Conservation (phyloP, 1,284 basidiomycete genomes). For the Moniliella sp. region DNA sequence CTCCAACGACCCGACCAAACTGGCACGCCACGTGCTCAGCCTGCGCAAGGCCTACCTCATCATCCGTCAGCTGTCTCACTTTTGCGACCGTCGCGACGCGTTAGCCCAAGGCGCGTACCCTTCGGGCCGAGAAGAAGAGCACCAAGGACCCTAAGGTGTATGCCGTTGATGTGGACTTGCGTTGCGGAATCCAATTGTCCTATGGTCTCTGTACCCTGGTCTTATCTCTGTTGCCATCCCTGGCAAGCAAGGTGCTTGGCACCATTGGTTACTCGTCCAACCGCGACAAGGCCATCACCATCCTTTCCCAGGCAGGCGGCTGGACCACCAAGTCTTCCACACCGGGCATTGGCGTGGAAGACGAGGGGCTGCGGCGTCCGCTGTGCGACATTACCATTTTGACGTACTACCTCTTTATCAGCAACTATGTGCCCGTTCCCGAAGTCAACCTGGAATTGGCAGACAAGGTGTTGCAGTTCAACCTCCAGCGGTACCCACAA, state of each 20-base stretch:
- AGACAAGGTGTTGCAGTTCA: slow-evolving; percentile 33
- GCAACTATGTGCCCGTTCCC: slow-evolving; percentile 44
- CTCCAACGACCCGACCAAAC: too few relatives aligned
- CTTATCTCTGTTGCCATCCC: slow-evolving; percentile 60
- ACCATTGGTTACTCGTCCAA: slow-evolving; percentile 79
- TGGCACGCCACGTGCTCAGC: too few relatives aligned
- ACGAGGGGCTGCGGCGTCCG: slow-evolving; percentile 60
- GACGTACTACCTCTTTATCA: slow-evolving; percentile 77
- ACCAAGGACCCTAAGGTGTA: too few relatives aligned
- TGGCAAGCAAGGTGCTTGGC: slow-evolving; percentile 44
- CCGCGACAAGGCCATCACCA: slow-evolving; percentile 49
- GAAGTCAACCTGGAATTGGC: slow-evolving; percentile 13
- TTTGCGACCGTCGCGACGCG: too few relatives aligned
- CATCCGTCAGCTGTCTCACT: too few relatives aligned
- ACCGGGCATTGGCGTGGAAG: slow-evolving; percentile 40
- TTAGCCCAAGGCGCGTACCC: too few relatives aligned
- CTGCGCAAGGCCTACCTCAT: too few relatives aligned
- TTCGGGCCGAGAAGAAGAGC: too few relatives aligned
- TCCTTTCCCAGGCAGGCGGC: slow-evolving; percentile 59
- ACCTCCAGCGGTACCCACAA: slow-evolving; percentile 14
- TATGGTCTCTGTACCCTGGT: too few relatives aligned
- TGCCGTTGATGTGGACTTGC: too few relatives aligned
- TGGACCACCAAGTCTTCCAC: slow-evolving; percentile 42
- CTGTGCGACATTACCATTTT: slow-evolving; percentile 74
- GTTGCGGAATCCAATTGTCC: too few relatives aligned